phyloP scores from a whole-genome alignment of 202 grass and related monocot genomes.

The Carex arenaria region DNA sequence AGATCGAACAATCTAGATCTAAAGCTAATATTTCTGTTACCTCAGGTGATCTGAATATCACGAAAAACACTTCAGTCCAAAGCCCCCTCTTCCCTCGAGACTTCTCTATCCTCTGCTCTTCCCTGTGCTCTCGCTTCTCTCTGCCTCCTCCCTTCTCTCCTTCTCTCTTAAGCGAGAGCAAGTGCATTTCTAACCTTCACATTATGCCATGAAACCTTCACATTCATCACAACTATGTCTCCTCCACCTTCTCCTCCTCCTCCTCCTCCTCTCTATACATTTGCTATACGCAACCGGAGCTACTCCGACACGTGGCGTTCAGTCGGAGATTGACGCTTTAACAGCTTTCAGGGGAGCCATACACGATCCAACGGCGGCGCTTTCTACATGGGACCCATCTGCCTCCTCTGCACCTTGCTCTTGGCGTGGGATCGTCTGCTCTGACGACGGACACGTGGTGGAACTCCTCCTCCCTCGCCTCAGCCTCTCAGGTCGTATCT shows the following conservation, averaged over 20 bases:
- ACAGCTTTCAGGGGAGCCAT: constrained; percentile 47
- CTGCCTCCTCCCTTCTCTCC: constrained; percentile 46
- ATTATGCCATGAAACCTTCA: constrained; percentile 24
- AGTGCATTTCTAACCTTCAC: constrained; percentile 43
- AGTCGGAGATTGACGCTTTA: constrained; percentile 64
- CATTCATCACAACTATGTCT: background rate
- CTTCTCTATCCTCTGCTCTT: background rate
- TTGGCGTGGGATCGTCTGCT: constrained; percentile 81
- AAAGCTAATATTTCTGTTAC: too few relatives aligned
- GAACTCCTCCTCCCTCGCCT: constrained; percentile 68
- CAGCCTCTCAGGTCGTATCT: constrained; percentile 57
- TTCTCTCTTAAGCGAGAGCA: constrained; percentile 35
- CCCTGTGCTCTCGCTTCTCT: constrained; percentile 31
- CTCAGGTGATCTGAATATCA: background rate
- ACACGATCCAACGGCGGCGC: constrained; percentile 53
- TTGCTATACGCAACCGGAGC: background rate
- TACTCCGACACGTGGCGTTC: constrained; percentile 31
- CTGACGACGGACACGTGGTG: constrained; percentile 34
- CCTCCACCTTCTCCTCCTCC: background rate
- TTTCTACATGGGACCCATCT: constrained; percentile 55
- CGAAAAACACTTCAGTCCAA: background rate
- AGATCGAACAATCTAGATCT: too few relatives aligned
- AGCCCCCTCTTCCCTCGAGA: background rate
- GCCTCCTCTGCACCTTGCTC: constrained; percentile 62
- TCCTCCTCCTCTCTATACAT: background rate